Conservation (phyloP, 2,329 filamentous ascomycete species). For the Celoporthe dispersa region DNA sequence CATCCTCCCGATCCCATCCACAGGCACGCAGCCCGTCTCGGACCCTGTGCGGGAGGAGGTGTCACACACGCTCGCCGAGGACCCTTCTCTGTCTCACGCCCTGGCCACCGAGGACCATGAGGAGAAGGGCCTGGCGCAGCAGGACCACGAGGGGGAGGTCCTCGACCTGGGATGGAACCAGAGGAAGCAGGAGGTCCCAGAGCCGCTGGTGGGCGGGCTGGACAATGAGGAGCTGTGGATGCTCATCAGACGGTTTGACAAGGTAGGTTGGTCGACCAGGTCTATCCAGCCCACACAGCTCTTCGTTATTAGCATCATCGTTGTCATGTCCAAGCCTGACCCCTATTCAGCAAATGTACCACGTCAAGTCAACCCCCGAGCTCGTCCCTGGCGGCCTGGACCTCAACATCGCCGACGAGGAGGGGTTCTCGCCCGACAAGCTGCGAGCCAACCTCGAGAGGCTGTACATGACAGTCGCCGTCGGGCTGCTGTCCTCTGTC, state of each 20-base stretch:
- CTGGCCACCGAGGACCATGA: constrained; percentile 48
- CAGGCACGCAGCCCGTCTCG: constrained; percentile 36
- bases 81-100: constrained; percentile 47
- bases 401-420: constrained; percentile 79
- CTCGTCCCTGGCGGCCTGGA: constrained; percentile 71
- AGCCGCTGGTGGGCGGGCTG: constrained; percentile 68
- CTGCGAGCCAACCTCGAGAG: constrained; percentile 77
- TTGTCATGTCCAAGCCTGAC: too few relatives aligned
- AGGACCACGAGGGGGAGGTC: constrained; percentile 59
- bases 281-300: too few relatives aligned
- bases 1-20: constrained; percentile 41
- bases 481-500: constrained; percentile 66
- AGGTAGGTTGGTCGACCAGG: too few relatives aligned
- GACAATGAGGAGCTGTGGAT: constrained; percentile 76
- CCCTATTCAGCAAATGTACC: constrained; percentile 53
- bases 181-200: constrained; percentile 56
- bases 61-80: constrained; percentile 35
- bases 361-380: constrained; percentile 69
- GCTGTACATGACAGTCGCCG: constrained; percentile 78
- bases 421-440: constrained; percentile 86
- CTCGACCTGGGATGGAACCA: constrained; percentile 73
- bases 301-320: too few relatives aligned
- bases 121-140: constrained; percentile 51
- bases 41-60: constrained; percentile 34
- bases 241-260: constrained; percentile 74